Conservation (phyloP, 2,329 filamentous ascomycete genomes). For the Colletotrichum australisinense region DNA sequence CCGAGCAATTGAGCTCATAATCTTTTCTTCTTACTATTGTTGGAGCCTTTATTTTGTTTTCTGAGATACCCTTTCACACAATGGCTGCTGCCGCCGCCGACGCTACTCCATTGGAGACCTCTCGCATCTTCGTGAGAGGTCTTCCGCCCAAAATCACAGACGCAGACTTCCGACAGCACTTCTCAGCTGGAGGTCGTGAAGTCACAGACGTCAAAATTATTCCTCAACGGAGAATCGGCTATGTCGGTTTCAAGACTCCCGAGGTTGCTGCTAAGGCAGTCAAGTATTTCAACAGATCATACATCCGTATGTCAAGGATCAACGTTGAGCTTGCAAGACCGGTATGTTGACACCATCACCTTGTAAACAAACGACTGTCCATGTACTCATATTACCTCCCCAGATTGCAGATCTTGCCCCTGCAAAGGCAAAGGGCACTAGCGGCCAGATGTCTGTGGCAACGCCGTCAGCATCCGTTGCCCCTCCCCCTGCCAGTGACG, state of each 20-base stretch:
- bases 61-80: conserved; percentile 38
- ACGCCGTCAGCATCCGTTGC: conserved; percentile 31
- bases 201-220: conserved; percentile 95
- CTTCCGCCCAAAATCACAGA: conserved; percentile 88
- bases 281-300: conserved; percentile 95
- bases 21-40: conserved; percentile 11
- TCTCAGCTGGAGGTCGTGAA: conserved; percentile 76
- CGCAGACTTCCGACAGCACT: conserved; percentile 89
- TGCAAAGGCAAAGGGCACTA: conserved; percentile 39
- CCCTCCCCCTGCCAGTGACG: conserved; percentile 36
- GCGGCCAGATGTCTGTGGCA: conserved; percentile 7
- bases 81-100: conserved; percentile 33
- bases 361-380: neutral
- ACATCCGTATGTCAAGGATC: conserved; percentile 96
- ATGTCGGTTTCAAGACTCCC: conserved; percentile 89
- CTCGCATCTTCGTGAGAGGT: conserved; percentile 82
- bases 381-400: conserved; percentile 17
- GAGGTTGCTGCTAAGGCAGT: conserved; percentile 86
- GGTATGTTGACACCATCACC: conserved; percentile 25
- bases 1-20: conserved; percentile 23
- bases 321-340: conserved; percentile 88
- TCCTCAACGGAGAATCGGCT: conserved; percentile 89
- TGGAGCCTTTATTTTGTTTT: conserved; percentile 24
- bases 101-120: conserved; percentile 62
- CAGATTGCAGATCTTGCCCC: conserved; percentile 56